A percentile compares a stretch with the other conserved stretches of the same genome.
Evolutionary conservation across 2,329 filamentous ascomycete genomes (phyloP).

Genomic region (Botryotinia calthae): DNA sequence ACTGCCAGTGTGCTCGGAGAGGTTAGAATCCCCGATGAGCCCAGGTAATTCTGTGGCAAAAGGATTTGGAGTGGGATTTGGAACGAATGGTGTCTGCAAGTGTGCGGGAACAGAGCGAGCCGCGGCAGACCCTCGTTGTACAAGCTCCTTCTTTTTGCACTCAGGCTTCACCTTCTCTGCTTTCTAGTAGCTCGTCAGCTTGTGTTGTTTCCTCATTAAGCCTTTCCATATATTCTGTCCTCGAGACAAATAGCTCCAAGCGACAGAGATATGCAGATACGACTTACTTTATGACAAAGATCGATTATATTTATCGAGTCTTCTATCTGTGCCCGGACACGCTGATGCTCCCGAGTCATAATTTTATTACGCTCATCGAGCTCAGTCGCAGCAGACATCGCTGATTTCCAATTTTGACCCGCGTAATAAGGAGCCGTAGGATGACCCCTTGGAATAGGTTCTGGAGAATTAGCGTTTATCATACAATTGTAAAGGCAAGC

Average conservation of each 20-base stretch:
- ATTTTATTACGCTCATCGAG: accelerated
- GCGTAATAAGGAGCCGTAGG: background rate
- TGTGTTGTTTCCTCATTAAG: background rate
- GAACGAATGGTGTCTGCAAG: background rate
- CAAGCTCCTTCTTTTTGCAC: accelerated
- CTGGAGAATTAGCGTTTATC: background rate
- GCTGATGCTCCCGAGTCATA: accelerated
- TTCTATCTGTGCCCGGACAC: background rate
- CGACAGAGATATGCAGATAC: background rate
- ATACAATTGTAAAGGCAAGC: background rate
- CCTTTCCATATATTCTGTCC: background rate
- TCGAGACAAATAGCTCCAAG: background rate
- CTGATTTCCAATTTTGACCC: background rate
- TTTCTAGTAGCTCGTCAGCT: background rate
- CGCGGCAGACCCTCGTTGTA: background rate
- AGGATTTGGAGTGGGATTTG: background rate
- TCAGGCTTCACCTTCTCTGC: background rate
- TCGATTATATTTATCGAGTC: background rate
- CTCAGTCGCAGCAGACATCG: background rate
- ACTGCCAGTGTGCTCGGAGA: background rate
- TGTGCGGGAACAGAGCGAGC: accelerated
- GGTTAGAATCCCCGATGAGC: background rate
- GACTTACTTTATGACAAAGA: background rate
- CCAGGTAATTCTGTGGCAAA: background rate
- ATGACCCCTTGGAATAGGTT: accelerated